Evolutionary conservation across 805 yeast species (phyloP).

Genomic region (Maudiozyma serrabonitensis): DNA sequence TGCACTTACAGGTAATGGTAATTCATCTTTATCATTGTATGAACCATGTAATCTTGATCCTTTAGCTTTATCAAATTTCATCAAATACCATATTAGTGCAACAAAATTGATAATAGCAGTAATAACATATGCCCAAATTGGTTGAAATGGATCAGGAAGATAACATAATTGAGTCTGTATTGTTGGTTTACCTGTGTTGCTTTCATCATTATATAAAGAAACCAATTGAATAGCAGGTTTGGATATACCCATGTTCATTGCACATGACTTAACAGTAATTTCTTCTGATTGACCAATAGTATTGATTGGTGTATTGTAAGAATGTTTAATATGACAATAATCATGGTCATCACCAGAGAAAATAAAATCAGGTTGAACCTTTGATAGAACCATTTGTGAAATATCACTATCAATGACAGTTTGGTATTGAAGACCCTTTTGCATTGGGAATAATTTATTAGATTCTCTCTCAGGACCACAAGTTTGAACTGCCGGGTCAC

Average conservation of each 20-base stretch:
- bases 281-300: conserved; percentile 43
- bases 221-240: conserved; percentile 82
- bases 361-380: conserved; percentile 54
- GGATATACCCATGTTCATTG: conserved; percentile 87
- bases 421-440: conserved; percentile 77
- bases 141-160: conserved; percentile 45
- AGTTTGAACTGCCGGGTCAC: conserved; percentile 48
- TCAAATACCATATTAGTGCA: background rate
- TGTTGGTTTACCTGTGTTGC: conserved; percentile 6
- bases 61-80: background rate
- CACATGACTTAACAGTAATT: conserved; percentile 76
- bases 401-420: conserved; percentile 65
- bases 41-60: background rate
- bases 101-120: conserved; percentile 3
- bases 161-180: conserved; percentile 42
- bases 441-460: conserved; percentile 51
- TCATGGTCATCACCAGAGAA: conserved; percentile 98
- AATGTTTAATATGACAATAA: conserved; percentile 71
- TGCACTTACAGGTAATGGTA: conserved; percentile 19
- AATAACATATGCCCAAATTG: conserved; percentile 31
- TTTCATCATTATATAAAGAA: conserved; percentile 45
- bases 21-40: background rate
- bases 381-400: conserved; percentile 47
- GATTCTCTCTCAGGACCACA: conserved; percentile 81
- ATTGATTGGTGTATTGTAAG: conserved; percentile 15